phyloP scores from a whole-genome alignment of 2,329 filamentous ascomycete species.

The Fusarium temperatum region DNA sequence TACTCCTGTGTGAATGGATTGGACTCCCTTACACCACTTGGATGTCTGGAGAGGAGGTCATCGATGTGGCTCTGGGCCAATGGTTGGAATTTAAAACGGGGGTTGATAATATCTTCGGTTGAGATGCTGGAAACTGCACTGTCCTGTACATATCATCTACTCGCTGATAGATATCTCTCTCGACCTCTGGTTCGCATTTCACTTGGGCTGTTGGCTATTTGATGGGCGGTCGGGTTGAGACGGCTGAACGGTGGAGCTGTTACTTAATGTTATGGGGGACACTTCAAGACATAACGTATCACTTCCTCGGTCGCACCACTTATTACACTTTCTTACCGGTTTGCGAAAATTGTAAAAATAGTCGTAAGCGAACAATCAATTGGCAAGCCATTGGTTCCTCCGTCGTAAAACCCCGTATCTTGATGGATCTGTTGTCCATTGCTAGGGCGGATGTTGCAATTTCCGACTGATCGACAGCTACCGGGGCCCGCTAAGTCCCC shows the following conservation, averaged over 20 bases:
- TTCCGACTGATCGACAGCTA: conserved; percentile 19
- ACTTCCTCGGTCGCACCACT: not conserved
- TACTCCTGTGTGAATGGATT: not conserved
- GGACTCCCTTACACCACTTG: not conserved
- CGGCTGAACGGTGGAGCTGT: conserved; percentile 11
- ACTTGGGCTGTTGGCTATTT: not conserved
- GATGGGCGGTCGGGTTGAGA: not conserved
- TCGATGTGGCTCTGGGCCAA: not conserved
- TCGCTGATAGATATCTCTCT: no score
- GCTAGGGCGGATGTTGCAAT: conserved; percentile 4
- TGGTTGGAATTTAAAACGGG: not conserved
- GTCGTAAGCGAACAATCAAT: not conserved
- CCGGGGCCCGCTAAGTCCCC: not conserved
- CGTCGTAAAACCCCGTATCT: not conserved
- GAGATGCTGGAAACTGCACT: not conserved
- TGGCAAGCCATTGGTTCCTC: not conserved
- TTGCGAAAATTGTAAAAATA: not conserved
- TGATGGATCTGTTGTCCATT: not conserved
- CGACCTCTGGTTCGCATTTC: no score
- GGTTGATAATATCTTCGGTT: not conserved
- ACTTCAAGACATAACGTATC: not conserved
- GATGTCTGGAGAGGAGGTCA: not conserved
- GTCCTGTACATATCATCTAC: not conserved
- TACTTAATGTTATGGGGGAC: not conserved
- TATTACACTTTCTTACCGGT: not conserved